Base-by-base conservation (phyloP, 768 basidiomycete genomes). In the Leucocoprinus birnbaumii region DNA sequence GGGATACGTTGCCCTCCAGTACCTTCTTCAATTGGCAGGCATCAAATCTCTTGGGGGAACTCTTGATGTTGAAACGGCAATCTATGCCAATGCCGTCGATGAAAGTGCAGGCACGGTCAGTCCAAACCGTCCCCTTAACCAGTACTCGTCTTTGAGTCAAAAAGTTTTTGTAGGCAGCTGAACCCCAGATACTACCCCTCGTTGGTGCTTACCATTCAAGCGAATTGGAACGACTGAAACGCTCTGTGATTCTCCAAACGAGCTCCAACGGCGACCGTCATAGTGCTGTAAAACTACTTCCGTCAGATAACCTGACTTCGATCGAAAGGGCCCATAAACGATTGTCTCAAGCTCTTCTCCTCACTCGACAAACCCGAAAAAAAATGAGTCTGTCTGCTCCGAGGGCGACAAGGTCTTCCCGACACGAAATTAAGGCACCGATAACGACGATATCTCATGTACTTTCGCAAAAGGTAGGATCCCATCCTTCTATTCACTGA, bases 191-290 rank as follows among this genome's bases (percentile, higher is more conserved):
- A 27, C 68, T 77, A 10, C 78, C 77, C 2, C 65, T 78, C 22
- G 75, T 78, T 24, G 79, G 79, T 13, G 79, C 79, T 0, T 76
- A 75, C 53, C 77, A 80, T 53, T 79, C 76, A 0, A 53, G 63
- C 1, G 58, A 70, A 41, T 51, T 78, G 11, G 67, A 68, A 31
- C 67, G 66, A 55, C 58, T 77, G 11, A 63, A 68, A 2, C 66
- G 63, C 46, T 60, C 69, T 2, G 25, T 74, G 3, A 8, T 53
- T 35, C 18, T 55, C 51, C n/a, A n/a, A n/a, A n/a, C n/a, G n/a
- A n/a, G n/a, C n/a, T n/a, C n/a, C n/a, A n/a, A n/a, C n/a, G n/a
- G n/a, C n/a, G n/a, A 22, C n/a, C 48, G 31, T 13, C 3, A 26
- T 14, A 34, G 48, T 13, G 1, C 16, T 3, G 16, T 42, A 21